A percentile compares a stretch with the other conserved stretches of the same genome.
Conservation (phyloP, 1,139 yeast genomes). For the Torulaspora globosa region DNA sequence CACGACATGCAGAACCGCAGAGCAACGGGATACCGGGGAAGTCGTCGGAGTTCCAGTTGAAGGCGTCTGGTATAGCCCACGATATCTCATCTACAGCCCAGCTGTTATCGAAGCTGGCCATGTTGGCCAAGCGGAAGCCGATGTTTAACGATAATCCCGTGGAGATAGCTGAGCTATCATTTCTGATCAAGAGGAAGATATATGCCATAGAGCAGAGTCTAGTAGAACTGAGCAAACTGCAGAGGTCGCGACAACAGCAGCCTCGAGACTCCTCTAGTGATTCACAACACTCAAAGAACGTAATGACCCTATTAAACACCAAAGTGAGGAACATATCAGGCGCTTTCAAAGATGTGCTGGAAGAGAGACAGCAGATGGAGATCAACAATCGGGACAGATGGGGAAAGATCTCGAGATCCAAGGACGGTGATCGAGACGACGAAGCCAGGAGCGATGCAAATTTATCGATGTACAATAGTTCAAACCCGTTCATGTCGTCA, state of each 20-base stretch:
- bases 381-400: conserved; percentile 76
- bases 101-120: conserved; percentile 73
- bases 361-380: conserved; percentile 80
- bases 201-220: conserved; percentile 77
- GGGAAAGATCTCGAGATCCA: conserved; percentile 59
- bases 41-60: conserved; percentile 68
- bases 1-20: conserved; percentile 13
- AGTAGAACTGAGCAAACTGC: conserved; percentile 35
- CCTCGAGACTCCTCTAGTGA: conserved; percentile 31
- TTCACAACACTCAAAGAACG: conserved; percentile 66
- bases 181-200: conserved; percentile 88
- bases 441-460: conserved; percentile 4
- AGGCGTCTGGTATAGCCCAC: conserved; percentile 81
- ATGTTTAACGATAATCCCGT: conserved; percentile 90
- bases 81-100: conserved; percentile 90
- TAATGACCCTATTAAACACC: conserved; percentile 78
- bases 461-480: conserved; percentile 30
- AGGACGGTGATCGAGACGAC: conserved; percentile 6
- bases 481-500: conserved; percentile 38
- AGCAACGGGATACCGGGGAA: conserved; percentile 9
- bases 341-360: conserved; percentile 83
- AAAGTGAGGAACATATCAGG: conserved; percentile 90
- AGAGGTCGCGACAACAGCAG: conserved; percentile 55
- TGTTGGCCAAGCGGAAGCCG: conserved; percentile 85
- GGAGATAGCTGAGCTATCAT: conserved; percentile 88